phyloP scores from a whole-genome alignment of 192 early-diverging fungal species.

The Kappamyces sp. region DNA sequence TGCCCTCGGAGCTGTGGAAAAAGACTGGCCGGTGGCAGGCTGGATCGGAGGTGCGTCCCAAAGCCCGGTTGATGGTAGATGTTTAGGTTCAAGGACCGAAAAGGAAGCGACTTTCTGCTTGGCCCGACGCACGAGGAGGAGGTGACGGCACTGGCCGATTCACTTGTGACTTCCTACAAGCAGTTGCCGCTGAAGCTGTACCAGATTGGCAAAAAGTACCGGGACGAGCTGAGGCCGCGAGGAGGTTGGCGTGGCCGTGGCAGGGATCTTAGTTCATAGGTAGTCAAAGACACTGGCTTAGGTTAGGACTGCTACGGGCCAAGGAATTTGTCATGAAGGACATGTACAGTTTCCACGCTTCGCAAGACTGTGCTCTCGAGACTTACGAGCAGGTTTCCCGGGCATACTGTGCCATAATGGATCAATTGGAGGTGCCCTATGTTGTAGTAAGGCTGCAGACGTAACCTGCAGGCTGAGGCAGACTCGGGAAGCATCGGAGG shows the following conservation, averaged over 20 bases:
- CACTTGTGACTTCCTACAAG: slow-evolving; percentile 58
- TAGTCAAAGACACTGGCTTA: slow-evolving; percentile 76
- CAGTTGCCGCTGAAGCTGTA: slow-evolving; percentile 81
- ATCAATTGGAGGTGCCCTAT: slow-evolving; percentile 71
- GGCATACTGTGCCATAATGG: slow-evolving; percentile 74
- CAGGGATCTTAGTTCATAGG: too few species aligned
- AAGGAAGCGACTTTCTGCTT: slow-evolving; percentile 58
- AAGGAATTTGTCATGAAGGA: slow-evolving; percentile 98
- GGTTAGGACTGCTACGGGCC: slow-evolving; percentile 75
- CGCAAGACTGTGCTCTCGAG: slow-evolving; percentile 55
- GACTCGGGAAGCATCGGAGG: slow-evolving; percentile 93
- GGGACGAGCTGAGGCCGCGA: slow-evolving; percentile 45
- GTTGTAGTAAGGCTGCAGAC: slow-evolving; percentile 47
- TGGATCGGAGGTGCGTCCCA: slow-evolving; percentile 44
- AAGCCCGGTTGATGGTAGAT: slow-evolving; percentile 43
- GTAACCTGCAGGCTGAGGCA: slow-evolving; percentile 60
- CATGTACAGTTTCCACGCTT: slow-evolving; percentile 82
- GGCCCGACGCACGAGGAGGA: slow-evolving; percentile 94
- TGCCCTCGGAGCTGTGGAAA: slow-evolving; percentile 68
- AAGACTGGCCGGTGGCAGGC: slow-evolving; percentile 73
- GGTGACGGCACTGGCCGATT: slow-evolving; percentile 67
- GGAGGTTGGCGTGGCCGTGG: too few species aligned
- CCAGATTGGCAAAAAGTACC: slow-evolving; percentile 77
- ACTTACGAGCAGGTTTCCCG: slow-evolving; percentile 69
- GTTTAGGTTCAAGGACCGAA: slow-evolving; percentile 77